Conservation (phyloP, 768 basidiomycete species). For the Mycena capillaripes region DNA sequence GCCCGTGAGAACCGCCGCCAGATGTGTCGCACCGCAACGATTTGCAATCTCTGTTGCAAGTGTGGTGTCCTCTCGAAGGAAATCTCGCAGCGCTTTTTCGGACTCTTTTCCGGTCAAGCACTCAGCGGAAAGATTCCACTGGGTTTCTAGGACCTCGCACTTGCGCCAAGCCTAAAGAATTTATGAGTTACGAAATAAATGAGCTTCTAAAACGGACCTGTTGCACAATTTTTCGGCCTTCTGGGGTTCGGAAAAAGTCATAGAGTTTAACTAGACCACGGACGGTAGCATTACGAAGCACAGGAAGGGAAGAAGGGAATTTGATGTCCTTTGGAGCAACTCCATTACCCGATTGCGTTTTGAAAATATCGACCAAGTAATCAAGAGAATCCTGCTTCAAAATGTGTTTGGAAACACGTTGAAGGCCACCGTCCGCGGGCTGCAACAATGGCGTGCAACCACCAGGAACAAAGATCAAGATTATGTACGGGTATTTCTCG, state of each 20-base stretch:
- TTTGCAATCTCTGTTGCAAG: background rate
- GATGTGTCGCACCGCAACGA: too few species aligned
- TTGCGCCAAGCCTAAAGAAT: background rate
- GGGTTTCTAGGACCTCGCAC: background rate
- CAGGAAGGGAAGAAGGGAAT: background rate
- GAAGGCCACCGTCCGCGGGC: background rate
- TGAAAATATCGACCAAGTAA: background rate
- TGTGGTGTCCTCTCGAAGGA: background rate
- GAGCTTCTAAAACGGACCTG: background rate
- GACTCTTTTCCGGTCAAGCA: background rate
- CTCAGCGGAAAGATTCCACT: slow-evolving; percentile 5
- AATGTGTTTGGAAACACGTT: slow-evolving; percentile 3
- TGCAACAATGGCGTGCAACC: background rate
- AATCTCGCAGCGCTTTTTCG: background rate
- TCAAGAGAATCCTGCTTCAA: background rate
- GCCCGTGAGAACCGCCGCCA: too few species aligned
- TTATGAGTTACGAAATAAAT: background rate
- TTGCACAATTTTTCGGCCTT: background rate
- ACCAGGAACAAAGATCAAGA: background rate
- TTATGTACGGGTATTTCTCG: background rate
- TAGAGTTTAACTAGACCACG: background rate
- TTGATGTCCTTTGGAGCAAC: background rate
- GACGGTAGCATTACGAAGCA: background rate
- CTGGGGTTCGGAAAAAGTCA: background rate
- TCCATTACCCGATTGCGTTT: background rate